phyloP scores from a whole-genome alignment of 495 filamentous ascomycete genomes.

The Daldinia loculata region DNA sequence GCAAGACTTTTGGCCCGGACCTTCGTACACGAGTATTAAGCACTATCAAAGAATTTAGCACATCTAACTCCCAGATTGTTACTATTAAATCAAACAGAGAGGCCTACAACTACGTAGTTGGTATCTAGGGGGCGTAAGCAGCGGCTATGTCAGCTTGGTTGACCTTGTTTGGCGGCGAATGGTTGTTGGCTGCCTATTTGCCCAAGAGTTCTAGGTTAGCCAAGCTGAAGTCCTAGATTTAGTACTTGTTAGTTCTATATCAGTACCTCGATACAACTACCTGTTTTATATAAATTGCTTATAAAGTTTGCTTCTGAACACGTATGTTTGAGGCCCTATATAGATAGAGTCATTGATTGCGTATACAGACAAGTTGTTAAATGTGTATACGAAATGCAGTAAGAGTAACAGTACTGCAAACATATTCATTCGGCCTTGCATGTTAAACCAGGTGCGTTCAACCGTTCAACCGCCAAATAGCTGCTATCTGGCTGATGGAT shows the following conservation, averaged over 20 bases:
- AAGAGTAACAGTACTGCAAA: not conserved
- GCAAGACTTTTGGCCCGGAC: too few species aligned
- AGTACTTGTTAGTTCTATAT: not conserved
- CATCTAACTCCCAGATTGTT: too few species aligned
- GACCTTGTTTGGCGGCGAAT: slow-evolving; percentile 5
- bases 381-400: not conserved
- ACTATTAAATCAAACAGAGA: too few species aligned
- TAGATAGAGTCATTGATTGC: not conserved
- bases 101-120: too few species aligned
- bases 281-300: not conserved
- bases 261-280: not conserved
- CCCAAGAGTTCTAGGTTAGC: not conserved
- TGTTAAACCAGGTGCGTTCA: too few species aligned
- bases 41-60: too few species aligned
- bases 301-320: not conserved
- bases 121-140: not conserved
- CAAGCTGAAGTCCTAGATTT: slow-evolving; percentile 6
- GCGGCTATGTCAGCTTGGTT: slow-evolving; percentile 12
- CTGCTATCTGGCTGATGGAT: not conserved
- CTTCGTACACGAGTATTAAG: too few species aligned
- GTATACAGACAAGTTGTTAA: not conserved
- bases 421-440: not conserved
- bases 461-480: too few species aligned
- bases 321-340: not conserved
- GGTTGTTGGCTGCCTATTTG: slow-evolving; percentile 16